Evolutionary conservation across 2,329 filamentous ascomycete genomes (phyloP).

Genomic region (Diaporthe capsici): DNA sequence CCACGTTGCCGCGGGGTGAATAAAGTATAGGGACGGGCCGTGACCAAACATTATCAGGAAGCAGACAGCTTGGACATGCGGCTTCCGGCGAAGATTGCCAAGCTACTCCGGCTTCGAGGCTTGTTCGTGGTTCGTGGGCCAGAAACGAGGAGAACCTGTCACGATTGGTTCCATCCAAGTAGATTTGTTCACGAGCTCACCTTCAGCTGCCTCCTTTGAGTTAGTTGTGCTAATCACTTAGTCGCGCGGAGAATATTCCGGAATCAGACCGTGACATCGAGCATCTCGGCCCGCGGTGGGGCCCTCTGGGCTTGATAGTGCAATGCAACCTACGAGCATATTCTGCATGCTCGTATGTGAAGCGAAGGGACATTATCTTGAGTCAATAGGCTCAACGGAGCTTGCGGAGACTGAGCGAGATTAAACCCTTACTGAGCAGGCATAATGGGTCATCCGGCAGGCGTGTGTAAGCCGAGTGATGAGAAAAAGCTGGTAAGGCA

Average conservation of each 20-base stretch:
- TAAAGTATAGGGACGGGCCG: slow-evolving; percentile 9
- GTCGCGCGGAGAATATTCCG: neutral
- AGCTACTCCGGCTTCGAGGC: neutral
- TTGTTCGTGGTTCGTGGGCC: neutral
- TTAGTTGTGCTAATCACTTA: neutral
- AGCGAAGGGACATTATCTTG: too few species aligned
- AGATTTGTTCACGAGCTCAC: neutral
- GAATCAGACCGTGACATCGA: slow-evolving; percentile 3
- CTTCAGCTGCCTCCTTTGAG: neutral
- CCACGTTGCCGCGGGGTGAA: neutral
- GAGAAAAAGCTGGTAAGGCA: neutral
- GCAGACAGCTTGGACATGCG: neutral
- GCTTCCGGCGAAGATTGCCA: neutral
- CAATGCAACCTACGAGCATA: neutral
- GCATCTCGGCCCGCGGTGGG: slow-evolving; percentile 13
- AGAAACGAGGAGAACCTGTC: neutral
- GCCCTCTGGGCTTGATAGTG: neutral
- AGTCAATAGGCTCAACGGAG: too few species aligned
- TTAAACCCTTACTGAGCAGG: neutral
- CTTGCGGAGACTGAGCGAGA: neutral
- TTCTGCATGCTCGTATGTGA: neutral
- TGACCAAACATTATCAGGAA: neutral
- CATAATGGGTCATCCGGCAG: too few species aligned
- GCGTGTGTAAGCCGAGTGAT: neutral
- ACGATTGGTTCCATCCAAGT: neutral